These are phyloP conservation scores for Talaromyces stipitatus DNA, from an alignment of 495 filamentous ascomycete genomes.

Conservation along the genomic window DNA sequence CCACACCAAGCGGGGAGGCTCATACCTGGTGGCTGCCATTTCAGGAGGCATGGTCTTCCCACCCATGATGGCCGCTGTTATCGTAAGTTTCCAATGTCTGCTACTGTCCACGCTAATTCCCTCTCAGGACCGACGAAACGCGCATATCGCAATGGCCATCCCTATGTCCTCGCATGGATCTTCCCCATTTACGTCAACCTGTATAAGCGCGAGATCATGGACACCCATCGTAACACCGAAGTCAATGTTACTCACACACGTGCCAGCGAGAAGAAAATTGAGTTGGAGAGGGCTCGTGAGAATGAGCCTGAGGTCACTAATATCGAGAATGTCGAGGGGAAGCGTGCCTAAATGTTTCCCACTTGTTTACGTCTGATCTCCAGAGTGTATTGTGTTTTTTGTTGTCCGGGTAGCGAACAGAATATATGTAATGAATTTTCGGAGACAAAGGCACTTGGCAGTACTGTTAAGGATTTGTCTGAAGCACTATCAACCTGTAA, in stretches of 20 bases:
- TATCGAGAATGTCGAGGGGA: not conserved
- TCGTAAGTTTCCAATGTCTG: slow-evolving; percentile 4
- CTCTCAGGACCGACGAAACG: slow-evolving; percentile 3
- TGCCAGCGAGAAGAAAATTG: slow-evolving; percentile 10
- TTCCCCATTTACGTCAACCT: slow-evolving; percentile 43
- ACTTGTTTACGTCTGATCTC: too few relatives aligned
- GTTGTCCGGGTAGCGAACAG: not conserved
- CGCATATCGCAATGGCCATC: slow-evolving; percentile 36
- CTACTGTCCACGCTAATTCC: too few relatives aligned
- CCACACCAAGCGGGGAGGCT: slow-evolving; percentile 63
- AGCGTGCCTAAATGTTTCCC: not conserved
- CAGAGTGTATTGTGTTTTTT: not conserved
- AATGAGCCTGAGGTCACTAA: slow-evolving; percentile 6
- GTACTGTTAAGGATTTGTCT: not conserved
- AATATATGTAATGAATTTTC: not conserved
- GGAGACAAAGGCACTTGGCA: slow-evolving; percentile 27
- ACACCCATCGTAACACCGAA: slow-evolving; percentile 35
- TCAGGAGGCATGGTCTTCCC: slow-evolving; percentile 62
- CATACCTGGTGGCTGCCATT: slow-evolving; percentile 57
- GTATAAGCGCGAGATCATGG: slow-evolving; percentile 36
- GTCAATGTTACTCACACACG: slow-evolving; percentile 15
- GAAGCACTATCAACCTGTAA: not conserved
- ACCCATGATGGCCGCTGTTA: slow-evolving; percentile 46
- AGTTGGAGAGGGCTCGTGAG: slow-evolving; percentile 9
- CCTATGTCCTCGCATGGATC: slow-evolving; percentile 33